Percentiles rank a stretch among this genome's conserved stretches.
These are phyloP conservation scores for Penicillium sp. DNA, from an alignment of 2,329 filamentous ascomycete species.

Conservation along the genomic window DNA sequence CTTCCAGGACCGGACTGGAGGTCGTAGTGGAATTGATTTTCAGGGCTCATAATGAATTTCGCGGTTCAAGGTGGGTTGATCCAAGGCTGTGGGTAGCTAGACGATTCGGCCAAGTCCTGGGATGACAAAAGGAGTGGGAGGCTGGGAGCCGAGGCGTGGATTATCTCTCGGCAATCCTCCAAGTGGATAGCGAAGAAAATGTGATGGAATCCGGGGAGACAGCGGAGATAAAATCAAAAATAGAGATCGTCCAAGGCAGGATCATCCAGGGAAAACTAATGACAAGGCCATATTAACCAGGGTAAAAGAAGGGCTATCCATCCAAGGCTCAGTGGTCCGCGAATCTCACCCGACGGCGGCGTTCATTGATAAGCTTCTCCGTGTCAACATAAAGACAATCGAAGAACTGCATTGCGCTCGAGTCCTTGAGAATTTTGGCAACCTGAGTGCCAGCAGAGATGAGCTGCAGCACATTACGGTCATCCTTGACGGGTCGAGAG, in stretches of 20 bases:
- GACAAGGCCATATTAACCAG: background rate
- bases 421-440: constrained; percentile 83
- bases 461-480: constrained; percentile 83
- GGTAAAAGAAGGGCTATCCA: background rate
- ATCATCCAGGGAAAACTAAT: background rate
- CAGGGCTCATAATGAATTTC: background rate
- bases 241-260: background rate
- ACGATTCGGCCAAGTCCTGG: background rate
- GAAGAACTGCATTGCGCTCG: constrained; percentile 78
- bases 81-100: background rate
- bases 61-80: background rate
- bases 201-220: background rate
- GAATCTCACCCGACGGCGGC: constrained; percentile 48
- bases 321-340: constrained; percentile 29
- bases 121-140: background rate
- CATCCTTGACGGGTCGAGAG: constrained; percentile 80
- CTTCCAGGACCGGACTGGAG: background rate
- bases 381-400: constrained; percentile 81
- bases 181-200: background rate
- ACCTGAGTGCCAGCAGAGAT: constrained; percentile 87
- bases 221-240: background rate
- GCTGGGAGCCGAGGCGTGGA: background rate
- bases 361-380: constrained; percentile 74
- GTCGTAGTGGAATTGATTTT: no score
- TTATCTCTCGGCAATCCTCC: background rate